Conservation (phyloP, 441 rosid genomes). For the Capsella rubella region DNA sequence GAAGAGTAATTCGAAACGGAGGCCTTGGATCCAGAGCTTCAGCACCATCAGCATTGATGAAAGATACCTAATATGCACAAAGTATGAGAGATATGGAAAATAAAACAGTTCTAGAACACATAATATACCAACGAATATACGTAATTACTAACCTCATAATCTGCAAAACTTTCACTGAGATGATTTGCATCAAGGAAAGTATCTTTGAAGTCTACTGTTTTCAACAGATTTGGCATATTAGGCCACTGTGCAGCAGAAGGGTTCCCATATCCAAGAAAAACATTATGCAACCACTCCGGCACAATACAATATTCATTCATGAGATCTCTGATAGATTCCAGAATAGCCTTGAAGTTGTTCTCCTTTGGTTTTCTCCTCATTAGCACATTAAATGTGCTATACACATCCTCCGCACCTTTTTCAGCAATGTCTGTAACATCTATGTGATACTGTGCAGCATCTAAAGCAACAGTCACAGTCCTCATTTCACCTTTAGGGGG, state of each 20-base stretch:
- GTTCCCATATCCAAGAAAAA: conserved; percentile 97
- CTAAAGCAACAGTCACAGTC: conserved; percentile 92
- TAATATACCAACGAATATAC: conserved; percentile 32
- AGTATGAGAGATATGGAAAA: conserved; percentile 29
- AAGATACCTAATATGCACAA: conserved; percentile 62
- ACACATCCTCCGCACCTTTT: conserved; percentile 94
- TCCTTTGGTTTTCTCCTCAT: conserved; percentile 99
- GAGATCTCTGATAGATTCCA: conserved; percentile 99
- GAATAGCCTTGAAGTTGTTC: conserved; percentile 98
- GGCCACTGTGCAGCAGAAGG: conserved; percentile 99
- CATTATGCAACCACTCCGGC: conserved; percentile 97
- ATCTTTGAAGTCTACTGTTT: conserved; percentile 94
- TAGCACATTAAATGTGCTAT: conserved; percentile 88
- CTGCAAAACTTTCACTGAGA: conserved; percentile 78
- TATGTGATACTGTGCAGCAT: conserved; percentile 97
- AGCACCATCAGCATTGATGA: conserved; percentile 70
- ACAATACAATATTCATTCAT: conserved; percentile 99
- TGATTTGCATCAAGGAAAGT: conserved; percentile 87
- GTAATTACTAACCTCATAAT: conserved; percentile 71
- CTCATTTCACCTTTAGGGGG: conserved; percentile 98
- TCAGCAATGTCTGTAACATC: conserved; percentile 94
- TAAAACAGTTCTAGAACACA: conserved; percentile 5
- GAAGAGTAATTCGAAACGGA: conserved; percentile 85
- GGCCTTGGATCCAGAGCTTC: conserved; percentile 77
- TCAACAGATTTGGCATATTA: conserved; percentile 94